These are phyloP conservation scores for Penstemon davidsonii DNA, from an alignment of 257 asterid genomes.

Conservation along the genomic window DNA sequence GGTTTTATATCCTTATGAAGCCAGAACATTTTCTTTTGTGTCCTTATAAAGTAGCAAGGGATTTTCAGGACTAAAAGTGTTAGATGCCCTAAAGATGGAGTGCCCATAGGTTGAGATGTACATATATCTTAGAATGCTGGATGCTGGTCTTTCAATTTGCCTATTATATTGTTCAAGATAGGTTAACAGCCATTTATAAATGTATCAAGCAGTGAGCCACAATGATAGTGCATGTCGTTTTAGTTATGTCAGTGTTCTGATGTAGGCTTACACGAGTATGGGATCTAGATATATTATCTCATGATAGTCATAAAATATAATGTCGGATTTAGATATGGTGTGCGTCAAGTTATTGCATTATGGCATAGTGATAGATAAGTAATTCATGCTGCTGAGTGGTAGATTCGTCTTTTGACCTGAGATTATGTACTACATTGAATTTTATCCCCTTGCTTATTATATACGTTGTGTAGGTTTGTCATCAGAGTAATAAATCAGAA, in stretches of 20 bases:
- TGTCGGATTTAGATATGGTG: background rate
- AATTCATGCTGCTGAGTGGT: constrained; percentile 19
- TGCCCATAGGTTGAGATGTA: constrained; percentile 1
- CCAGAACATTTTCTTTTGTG: background rate
- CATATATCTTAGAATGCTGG: constrained; percentile 11
- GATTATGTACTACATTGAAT: background rate
- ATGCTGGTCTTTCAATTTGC: constrained; percentile 4
- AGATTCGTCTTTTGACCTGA: constrained; percentile 15
- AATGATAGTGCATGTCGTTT: background rate
- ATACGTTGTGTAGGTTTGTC: constrained; percentile 35
- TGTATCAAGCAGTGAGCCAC: background rate
- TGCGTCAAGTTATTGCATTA: constrained; percentile 9
- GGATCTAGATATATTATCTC: constrained; percentile 5
- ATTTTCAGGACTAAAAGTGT: constrained; percentile 5
- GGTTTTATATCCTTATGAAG: constrained; percentile 2
- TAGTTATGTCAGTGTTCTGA: constrained; percentile 3
- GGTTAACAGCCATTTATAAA: background rate
- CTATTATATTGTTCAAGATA: background rate
- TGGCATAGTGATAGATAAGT: background rate
- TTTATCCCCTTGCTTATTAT: constrained; percentile 16
- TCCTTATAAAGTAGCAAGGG: background rate
- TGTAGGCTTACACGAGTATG: background rate
- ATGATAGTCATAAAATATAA: background rate
- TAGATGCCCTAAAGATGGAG: background rate
- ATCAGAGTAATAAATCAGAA: constrained; percentile 34